Evolutionary conservation across 208 protist species (phyloP), one percentile per base, ranked within the genome.

Genomic region (Blastocrithidia nonstop): DNA sequence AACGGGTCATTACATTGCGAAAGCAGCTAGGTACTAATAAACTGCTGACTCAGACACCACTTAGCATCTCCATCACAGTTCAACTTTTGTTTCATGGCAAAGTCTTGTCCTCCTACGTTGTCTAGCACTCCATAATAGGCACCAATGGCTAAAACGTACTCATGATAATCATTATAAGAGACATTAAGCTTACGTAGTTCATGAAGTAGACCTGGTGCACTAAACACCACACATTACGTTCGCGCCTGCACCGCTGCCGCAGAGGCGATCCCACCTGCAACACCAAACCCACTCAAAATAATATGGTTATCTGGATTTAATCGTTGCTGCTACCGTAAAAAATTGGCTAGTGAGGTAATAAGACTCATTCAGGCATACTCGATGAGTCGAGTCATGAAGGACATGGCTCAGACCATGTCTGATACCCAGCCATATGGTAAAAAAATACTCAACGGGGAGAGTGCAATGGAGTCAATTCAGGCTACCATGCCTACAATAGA

Each of bases 401-500:
- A 59, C 31, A 77, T 68, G 31, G 66, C 37, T 42, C 63, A 52
- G 4, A 76, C 57, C 29, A 81, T 59, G 7, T 19, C 58, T 21
- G 57, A 37, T 5, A 57, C 41, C 73, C 71, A 81, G n/a, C 66
- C 48, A 3, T 39, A 51, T 7, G 78, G 73, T 29, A 84, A 62
- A 31, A 88, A 74, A 31, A 80, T 80, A 37, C 46, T 52, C 17
- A 84, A 58, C 26, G 78, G 78, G 8, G 60, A 50, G 19, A 81
- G 47, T 13, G 78, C 70, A 17, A 84, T 66, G 3, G 72, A 62
- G 37, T 78, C 78, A 4, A 81, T 44, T 74, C 78, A 88, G 27
- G 47, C 42, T 3, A 61, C 57, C 57, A 69, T 68, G 19, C 61
- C 43, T 7, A 71, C 28, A 19, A 88, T 84, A 45, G 62, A 69